Evolutionary conservation across 1,139 yeast species (phyloP).

Genomic region (Wickerhamiella infanticola): DNA sequence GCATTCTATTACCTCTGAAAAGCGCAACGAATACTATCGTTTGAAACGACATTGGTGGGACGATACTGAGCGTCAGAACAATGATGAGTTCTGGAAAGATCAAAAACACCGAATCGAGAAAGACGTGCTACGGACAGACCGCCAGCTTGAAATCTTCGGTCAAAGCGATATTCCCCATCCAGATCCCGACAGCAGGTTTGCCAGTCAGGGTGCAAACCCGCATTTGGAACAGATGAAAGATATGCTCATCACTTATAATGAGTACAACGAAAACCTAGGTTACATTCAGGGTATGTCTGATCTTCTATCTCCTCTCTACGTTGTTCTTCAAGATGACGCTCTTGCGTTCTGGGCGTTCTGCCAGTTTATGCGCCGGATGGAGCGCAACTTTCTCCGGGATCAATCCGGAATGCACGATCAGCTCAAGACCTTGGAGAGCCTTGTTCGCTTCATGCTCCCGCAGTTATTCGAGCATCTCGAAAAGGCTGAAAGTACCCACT

Average conservation of each 20-base stretch:
- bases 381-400: slow-evolving; percentile 78
- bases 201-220: slow-evolving; percentile 40
- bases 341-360: slow-evolving; percentile 80
- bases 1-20: slow-evolving; percentile 37
- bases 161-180: slow-evolving; percentile 35
- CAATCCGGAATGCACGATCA: slow-evolving; percentile 89
- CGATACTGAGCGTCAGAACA: slow-evolving; percentile 38
- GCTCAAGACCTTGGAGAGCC: slow-evolving; percentile 64
- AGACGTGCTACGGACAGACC: slow-evolving; percentile 85
- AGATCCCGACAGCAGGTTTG: slow-evolving; percentile 37
- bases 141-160: slow-evolving; percentile 52
- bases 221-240: slow-evolving; percentile 62
- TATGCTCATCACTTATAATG: slow-evolving; percentile 73
- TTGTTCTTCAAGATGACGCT: slow-evolving; percentile 59
- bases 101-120: slow-evolving; percentile 82
- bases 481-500: slow-evolving; percentile 73
- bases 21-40: slow-evolving; percentile 48
- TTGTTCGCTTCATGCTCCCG: slow-evolving; percentile 82
- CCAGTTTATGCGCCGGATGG: slow-evolving; percentile 88
- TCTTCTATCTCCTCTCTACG: slow-evolving; percentile 72
- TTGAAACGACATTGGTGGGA: slow-evolving; percentile 57
- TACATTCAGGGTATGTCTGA: slow-evolving; percentile 99
- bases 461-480: slow-evolving; percentile 66
- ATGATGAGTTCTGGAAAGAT: slow-evolving; percentile 69
- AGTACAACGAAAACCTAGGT: slow-evolving; percentile 68